Base-by-base conservation (phyloP, 2,329 filamentous ascomycete species). In the Claviceps paspali region DNA sequence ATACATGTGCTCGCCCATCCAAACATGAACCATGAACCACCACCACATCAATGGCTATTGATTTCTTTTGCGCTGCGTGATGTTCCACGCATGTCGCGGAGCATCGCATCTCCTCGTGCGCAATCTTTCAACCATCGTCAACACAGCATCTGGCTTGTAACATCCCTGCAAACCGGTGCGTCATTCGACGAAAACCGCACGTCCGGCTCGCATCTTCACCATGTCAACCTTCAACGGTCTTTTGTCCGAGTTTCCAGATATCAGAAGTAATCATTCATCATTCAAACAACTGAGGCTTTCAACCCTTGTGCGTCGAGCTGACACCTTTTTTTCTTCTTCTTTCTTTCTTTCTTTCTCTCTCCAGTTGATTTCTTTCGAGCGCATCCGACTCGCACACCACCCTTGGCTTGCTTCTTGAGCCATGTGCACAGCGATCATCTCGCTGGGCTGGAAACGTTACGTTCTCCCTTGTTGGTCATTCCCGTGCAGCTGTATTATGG, bases 351-450 rank as follows among this genome's bases (percentile, higher is more conserved):
- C n/a, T n/a, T n/a, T n/a, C n/a, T n/a, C n/a, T 28, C 26, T 33
- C 14, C n/a, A 82, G 79, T 95, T 45, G 87, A 95, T 57, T 85
- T 78, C 61, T 95, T 95, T 49, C 73, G 82, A 18, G 61, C 59
- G 12, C 64, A 67, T 33, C 59, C 64, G 4, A 62, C 63, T 5
- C 57, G 58, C 12, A 67, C 59, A 12, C 69, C 80, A 4, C 82
- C 85, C 0, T 59, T 91, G 38, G 86, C 82, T 12, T 91, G 81
- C 54, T 94, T 96, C 52, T 66, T 96, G 19, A 92, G 82, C 56
- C 88, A 96, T 68, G 76, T 92, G 2, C 88, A 95, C 53, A 92
- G 81, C 45, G 87, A 95, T 49, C 88, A 95, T 57, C 69, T 95
- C 1, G 69, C 70, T 26, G 87, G 88, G 0, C 67, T 95, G 2